Percentiles rank a stretch among this genome's conserved stretches.
Evolutionary conservation across 1,284 basidiomycete genomes (phyloP).

Genomic region (Ustilago cynodontis): DNA sequence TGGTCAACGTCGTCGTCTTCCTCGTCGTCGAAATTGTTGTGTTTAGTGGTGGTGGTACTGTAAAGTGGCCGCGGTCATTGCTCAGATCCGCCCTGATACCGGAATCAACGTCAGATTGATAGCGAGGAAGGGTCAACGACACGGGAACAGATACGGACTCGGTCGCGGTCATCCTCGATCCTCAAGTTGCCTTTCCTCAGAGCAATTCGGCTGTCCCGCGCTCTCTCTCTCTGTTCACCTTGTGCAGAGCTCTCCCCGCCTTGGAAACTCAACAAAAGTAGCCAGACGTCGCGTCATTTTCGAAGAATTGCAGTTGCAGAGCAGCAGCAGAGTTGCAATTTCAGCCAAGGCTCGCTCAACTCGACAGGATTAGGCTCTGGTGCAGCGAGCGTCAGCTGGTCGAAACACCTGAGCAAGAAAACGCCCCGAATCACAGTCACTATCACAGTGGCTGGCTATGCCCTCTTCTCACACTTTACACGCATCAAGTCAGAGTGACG

Average conservation of each 20-base stretch:
- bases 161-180: background rate
- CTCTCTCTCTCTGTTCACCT: background rate
- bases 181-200: too few species aligned
- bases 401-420: background rate
- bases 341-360: background rate
- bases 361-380: background rate
- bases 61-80: background rate
- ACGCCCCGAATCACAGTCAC: too few species aligned
- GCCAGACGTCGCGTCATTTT: slow-evolving; percentile 1
- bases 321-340: background rate
- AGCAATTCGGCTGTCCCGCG: background rate
- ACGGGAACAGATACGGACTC: background rate
- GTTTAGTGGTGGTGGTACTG: background rate
- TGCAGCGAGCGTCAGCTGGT: background rate
- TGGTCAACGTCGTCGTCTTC: too few species aligned
- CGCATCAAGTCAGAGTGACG: background rate
- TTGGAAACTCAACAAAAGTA: background rate
- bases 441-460: background rate
- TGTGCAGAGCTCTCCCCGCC: background rate
- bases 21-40: too few species aligned
- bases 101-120: background rate
- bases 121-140: background rate
- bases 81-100: background rate
- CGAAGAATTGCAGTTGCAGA: background rate
- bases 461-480: background rate